A percentile compares a stretch with the other conserved stretches of the same genome.
Conservation (phyloP, 2,329 filamentous ascomycete genomes). For the Aspergillus brunneoviolaceus region DNA sequence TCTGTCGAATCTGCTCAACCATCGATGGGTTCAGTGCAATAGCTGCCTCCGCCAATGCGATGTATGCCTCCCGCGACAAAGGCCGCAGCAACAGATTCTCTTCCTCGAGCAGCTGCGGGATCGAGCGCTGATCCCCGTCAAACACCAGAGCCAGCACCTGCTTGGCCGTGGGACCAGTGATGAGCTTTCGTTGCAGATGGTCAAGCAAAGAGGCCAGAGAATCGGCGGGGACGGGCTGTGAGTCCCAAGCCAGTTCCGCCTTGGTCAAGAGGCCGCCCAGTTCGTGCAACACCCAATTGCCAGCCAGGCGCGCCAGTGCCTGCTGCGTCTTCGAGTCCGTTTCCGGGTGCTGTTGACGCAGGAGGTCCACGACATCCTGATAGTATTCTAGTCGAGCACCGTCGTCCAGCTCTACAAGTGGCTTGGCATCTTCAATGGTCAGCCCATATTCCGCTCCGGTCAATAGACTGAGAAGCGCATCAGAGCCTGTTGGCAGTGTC, state of each 20-base stretch:
- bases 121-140: constrained; percentile 48
- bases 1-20: constrained; percentile 59
- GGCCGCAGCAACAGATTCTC: constrained; percentile 57
- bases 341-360: constrained; percentile 29
- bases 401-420: constrained; percentile 72
- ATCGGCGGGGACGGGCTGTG: constrained; percentile 40
- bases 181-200: constrained; percentile 43
- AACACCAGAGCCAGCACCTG: constrained; percentile 58
- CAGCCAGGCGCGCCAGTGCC: constrained; percentile 50
- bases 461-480: constrained; percentile 65
- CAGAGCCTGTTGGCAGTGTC: constrained; percentile 70
- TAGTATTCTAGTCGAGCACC: constrained; percentile 82
- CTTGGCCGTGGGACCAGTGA: constrained; percentile 61
- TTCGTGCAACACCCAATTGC: constrained; percentile 75
- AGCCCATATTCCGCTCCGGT: constrained; percentile 63
- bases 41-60: constrained; percentile 53
- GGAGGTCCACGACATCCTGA: constrained; percentile 44
- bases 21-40: constrained; percentile 57
- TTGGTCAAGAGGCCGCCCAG: constrained; percentile 64
- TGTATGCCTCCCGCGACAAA: constrained; percentile 57
- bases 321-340: constrained; percentile 27
- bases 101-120: constrained; percentile 56
- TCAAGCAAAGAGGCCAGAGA: constrained; percentile 48
- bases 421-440: constrained; percentile 77
- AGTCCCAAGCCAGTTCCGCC: constrained; percentile 48